phyloP scores from a whole-genome alignment of 495 filamentous ascomycete genomes.

The Neurospora sp. region DNA sequence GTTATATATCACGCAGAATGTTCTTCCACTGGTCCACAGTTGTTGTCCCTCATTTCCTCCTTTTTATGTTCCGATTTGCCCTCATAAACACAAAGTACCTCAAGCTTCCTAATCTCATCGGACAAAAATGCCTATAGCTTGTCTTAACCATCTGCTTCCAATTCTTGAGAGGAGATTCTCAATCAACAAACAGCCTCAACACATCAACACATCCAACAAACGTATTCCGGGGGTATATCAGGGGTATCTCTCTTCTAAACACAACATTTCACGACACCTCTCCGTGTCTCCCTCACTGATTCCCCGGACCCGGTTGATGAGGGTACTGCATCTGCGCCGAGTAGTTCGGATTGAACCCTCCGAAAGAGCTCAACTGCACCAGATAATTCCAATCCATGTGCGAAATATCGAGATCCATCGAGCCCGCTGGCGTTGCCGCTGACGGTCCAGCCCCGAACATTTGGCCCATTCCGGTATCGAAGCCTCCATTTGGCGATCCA shows the following conservation, averaged over 20 bases:
- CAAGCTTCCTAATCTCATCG: background rate
- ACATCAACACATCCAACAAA: background rate
- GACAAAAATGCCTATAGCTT: background rate
- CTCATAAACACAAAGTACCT: background rate
- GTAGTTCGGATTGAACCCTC: constrained; percentile 22
- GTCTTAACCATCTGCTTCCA: background rate
- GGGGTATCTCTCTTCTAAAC: background rate
- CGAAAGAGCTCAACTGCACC: constrained; percentile 26
- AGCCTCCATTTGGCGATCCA: constrained; percentile 3
- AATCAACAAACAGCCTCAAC: background rate
- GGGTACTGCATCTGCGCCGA: background rate
- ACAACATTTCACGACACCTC: background rate
- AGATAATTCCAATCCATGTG: constrained; percentile 39
- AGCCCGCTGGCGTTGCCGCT: constrained; percentile 7
- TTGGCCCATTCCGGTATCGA: constrained; percentile 9
- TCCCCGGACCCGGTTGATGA: background rate
- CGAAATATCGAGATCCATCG: constrained; percentile 29
- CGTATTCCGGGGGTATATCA: background rate
- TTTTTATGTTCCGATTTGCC: background rate
- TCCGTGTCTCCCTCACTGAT: background rate
- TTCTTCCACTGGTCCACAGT: background rate
- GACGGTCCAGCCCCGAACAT: constrained; percentile 7
- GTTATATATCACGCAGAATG: background rate
- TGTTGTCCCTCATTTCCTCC: background rate
- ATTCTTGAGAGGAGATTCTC: background rate